phyloP scores from a whole-genome alignment of 805 yeast species.

The Peterozyma toletana region DNA sequence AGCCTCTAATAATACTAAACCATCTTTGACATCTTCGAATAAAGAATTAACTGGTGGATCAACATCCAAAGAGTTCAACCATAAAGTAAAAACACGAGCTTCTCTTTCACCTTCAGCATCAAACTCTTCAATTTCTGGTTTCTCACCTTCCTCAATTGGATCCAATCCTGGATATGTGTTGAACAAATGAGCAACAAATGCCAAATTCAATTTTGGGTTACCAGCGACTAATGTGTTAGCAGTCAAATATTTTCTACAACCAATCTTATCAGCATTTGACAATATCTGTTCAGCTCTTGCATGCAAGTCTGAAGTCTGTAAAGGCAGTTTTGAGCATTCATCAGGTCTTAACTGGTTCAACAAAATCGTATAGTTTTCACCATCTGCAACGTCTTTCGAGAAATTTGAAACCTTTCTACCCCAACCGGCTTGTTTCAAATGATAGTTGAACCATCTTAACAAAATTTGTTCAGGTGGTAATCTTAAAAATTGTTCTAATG shows the following conservation, averaged over 20 bases:
- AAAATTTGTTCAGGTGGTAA: slow-evolving; percentile 96
- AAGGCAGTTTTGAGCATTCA: slow-evolving; percentile 73
- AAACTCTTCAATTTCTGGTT: slow-evolving; percentile 92
- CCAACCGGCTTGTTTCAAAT: slow-evolving; percentile 88
- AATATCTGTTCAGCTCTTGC: slow-evolving; percentile 85
- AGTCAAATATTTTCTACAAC: slow-evolving; percentile 89
- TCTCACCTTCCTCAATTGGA: slow-evolving; percentile 86
- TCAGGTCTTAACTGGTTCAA: slow-evolving; percentile 85
- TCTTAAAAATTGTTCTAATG: slow-evolving; percentile 92
- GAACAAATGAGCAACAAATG: slow-evolving; percentile 95
- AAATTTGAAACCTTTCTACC: slow-evolving; percentile 80
- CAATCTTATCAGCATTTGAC: slow-evolving; percentile 81
- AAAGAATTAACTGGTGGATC: slow-evolving; percentile 88
- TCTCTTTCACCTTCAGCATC: slow-evolving; percentile 99
- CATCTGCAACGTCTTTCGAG: slow-evolving; percentile 83
- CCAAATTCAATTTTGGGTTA: slow-evolving; percentile 92
- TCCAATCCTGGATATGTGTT: slow-evolving; percentile 96
- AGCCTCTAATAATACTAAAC: slow-evolving; percentile 82
- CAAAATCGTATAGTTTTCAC: slow-evolving; percentile 89
- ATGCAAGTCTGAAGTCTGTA: slow-evolving; percentile 67
- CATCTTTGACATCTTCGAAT: slow-evolving; percentile 94
- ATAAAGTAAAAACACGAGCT: slow-evolving; percentile 94
- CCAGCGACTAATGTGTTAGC: slow-evolving; percentile 92
- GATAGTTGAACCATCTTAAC: slow-evolving; percentile 96
- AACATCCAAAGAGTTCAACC: slow-evolving; percentile 95